Evolutionary conservation across 306 rosid genomes (phyloP).

Genomic region (Delonix regia): DNA sequence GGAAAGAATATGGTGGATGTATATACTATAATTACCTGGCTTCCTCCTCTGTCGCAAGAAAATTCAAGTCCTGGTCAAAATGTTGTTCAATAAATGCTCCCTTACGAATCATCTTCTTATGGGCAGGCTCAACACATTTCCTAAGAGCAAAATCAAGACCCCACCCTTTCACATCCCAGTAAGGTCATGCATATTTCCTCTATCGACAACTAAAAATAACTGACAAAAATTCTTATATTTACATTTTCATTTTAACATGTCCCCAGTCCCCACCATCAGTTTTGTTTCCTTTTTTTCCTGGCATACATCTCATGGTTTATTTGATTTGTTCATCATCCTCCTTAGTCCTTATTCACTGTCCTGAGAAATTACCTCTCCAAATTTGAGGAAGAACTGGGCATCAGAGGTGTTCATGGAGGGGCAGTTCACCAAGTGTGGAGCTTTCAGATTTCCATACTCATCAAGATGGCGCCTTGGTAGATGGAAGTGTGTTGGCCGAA

Average conservation of each 20-base stretch:
- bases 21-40: too few relatives aligned
- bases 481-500: too few relatives aligned
- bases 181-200: not conserved
- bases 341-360: constrained; percentile 50
- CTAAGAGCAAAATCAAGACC: too few relatives aligned
- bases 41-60: too few relatives aligned
- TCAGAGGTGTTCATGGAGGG: constrained; percentile 82
- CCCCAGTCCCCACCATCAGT: not conserved
- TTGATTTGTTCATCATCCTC: not conserved
- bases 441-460: too few relatives aligned
- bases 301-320: not conserved
- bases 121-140: too few relatives aligned
- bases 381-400: constrained; percentile 77
- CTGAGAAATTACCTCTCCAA: constrained; percentile 85
- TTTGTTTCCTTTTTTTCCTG: not conserved
- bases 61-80: too few relatives aligned
- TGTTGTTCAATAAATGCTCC: too few relatives aligned
- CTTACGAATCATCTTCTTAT: too few relatives aligned
- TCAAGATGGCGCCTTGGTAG: too few relatives aligned
- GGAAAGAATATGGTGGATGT: too few relatives aligned
- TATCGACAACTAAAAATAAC: not conserved
- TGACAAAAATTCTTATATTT: too few relatives aligned
- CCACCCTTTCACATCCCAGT: not conserved
- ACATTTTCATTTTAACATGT: not conserved
- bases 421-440: constrained; percentile 60